Evolutionary conservation across 2,329 filamentous ascomycete genomes (phyloP), one percentile per base, ranked within the genome.

Genomic region (Microcyclosporella mali): DNA sequence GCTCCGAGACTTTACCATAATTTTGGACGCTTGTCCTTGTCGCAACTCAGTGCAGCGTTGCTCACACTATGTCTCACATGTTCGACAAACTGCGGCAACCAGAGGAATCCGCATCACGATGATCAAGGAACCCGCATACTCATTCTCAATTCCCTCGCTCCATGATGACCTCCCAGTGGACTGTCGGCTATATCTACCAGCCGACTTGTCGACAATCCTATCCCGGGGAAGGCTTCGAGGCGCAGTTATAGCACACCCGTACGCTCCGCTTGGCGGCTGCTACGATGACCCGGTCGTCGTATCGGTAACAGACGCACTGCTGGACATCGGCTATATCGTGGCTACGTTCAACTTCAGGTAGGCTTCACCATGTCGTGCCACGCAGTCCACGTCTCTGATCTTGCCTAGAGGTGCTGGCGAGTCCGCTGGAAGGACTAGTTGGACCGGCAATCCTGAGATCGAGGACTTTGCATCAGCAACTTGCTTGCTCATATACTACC

Each of bases 331-430:
- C 1, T 94, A 79, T 57, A 62, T 94, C 1, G 84, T 95, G 2
- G 82, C 77, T 6, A 94, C 88, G 0, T 95, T 97, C 66, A 95
- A 97, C 60, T 95, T 97, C 62, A 78, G 89, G 85, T 89, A 69
- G 40, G 65, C 50, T 16, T n/a, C n/a, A 10, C 16, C 11, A 10
- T 25, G 29, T n/a, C 31, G 9, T 12, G 14, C 15, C 3, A 35
- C 4, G 28, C 11, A 31, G 8, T 12, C 8, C 3, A 18, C 6
- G n/a, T 6, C 11, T 4, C 56, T 56, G 51, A 56, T n/a, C n/a
- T n/a, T n/a, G n/a, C n/a, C 37, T 47, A 94, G 89, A 66, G 90
- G 90, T 37, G 87, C 87, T 0, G 77, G 78, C 18, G 72, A 72
- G 18, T 92, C 87, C 0, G 77, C 78, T 41, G 88, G 88, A 4